phyloP scores from a whole-genome alignment of 495 filamentous ascomycete genomes.

The Daldinia vernicosa region DNA sequence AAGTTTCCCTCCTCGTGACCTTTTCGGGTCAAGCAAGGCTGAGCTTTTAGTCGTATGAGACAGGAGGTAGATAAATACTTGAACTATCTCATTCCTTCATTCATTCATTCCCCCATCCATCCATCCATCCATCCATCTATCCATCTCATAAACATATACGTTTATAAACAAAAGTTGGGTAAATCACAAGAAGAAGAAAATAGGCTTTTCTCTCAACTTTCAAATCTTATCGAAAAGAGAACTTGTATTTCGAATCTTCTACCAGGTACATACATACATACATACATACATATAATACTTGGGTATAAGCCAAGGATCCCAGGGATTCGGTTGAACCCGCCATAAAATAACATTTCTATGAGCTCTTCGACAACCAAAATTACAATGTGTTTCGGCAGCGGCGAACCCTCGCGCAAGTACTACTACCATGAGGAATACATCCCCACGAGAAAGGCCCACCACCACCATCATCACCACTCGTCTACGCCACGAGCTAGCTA shows the following conservation, averaged over 20 bases:
- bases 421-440: slow-evolving; percentile 61
- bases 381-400: slow-evolving; percentile 56
- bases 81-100: background rate
- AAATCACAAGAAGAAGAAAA: background rate
- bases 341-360: background rate
- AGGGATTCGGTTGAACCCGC: background rate
- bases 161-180: background rate
- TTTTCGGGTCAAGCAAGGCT: slow-evolving; percentile 37
- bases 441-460: slow-evolving; percentile 47
- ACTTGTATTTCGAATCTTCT: background rate
- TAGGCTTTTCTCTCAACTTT: background rate
- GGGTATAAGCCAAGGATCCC: background rate
- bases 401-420: slow-evolving; percentile 51
- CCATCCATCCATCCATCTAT: background rate
- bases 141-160: background rate
- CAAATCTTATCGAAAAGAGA: slow-evolving; percentile 1
- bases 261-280: too few species aligned
- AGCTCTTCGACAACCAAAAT: slow-evolving; percentile 6
- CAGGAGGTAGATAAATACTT: slow-evolving; percentile 27
- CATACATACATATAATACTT: too few species aligned
- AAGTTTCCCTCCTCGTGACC: slow-evolving; percentile 28
- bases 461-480: slow-evolving; percentile 44
- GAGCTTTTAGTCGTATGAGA: slow-evolving; percentile 23
- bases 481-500: slow-evolving; percentile 37
- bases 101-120: background rate